Conservation (phyloP, 306 rosid genomes). For the Sindora glabra region DNA sequence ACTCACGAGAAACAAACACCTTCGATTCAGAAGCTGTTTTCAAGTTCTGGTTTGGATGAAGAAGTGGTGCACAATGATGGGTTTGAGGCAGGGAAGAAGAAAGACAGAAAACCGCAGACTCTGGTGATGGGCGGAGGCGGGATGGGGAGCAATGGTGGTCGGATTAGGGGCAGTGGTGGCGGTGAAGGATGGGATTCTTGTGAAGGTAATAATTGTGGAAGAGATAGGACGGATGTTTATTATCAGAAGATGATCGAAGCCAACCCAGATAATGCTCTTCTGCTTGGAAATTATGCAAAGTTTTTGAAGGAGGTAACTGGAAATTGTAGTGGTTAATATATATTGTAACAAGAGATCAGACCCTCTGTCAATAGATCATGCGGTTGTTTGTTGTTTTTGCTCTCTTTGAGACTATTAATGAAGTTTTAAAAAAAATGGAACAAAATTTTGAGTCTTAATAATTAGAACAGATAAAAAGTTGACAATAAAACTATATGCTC, state of each 20-base stretch:
- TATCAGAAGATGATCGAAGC: slow-evolving; percentile 69
- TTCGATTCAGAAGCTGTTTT: slow-evolving; percentile 29
- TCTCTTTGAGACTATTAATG: too few relatives aligned
- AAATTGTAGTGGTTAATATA: neutral
- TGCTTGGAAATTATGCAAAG: slow-evolving; percentile 82
- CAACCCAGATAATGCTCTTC: slow-evolving; percentile 58
- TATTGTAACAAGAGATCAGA: too few relatives aligned
- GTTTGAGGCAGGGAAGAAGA: slow-evolving; percentile 7
- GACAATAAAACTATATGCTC: neutral
- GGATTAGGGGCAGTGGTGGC: slow-evolving; percentile 33
- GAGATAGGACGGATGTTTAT: slow-evolving; percentile 41
- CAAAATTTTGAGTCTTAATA: neutral
- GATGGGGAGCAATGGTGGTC: slow-evolving; percentile 40
- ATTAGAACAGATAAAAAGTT: too few relatives aligned
- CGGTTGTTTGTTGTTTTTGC: too few relatives aligned
- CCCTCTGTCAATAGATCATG: too few relatives aligned
- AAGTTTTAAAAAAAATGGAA: too few relatives aligned
- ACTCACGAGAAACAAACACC: slow-evolving; percentile 6
- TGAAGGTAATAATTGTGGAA: slow-evolving; percentile 39
- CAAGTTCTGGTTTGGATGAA: slow-evolving; percentile 44
- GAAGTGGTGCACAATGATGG: slow-evolving; percentile 15
- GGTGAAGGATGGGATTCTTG: slow-evolving; percentile 26
- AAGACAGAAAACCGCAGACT: slow-evolving; percentile 31
- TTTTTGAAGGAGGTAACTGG: slow-evolving; percentile 66
- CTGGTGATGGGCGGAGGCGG: slow-evolving; percentile 39